Percentiles rank a stretch among this genome's conserved stretches.
Evolutionary conservation across 2,329 filamentous ascomycete genomes (phyloP).

Genomic region (Arthrobotrys pseudoclavata): DNA sequence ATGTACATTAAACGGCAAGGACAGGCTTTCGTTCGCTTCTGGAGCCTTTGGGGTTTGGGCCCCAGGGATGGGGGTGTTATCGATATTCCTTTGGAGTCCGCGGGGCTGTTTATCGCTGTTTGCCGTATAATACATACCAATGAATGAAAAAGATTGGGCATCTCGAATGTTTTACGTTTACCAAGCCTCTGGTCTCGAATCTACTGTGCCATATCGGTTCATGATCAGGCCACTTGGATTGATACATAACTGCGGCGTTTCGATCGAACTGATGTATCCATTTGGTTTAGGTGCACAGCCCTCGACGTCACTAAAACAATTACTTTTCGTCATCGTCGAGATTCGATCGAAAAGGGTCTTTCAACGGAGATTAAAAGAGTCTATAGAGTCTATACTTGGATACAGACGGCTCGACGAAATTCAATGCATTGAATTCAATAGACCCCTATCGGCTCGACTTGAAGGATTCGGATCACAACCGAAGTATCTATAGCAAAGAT

Average conservation of each 20-base stretch:
- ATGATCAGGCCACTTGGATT: conserved; percentile 39
- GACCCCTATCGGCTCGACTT: conserved; percentile 20
- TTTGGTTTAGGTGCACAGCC: conserved; percentile 5
- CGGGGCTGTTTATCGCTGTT: conserved; percentile 15
- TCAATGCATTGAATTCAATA: conserved; percentile 8
- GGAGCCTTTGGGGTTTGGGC: conserved; percentile 37
- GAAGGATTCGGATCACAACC: conserved; percentile 25
- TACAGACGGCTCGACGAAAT: conserved; percentile 17
- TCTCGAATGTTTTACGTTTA: conserved; percentile 36
- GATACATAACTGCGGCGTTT: conserved; percentile 22
- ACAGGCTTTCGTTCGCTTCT: conserved; percentile 36
- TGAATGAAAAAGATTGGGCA: conserved; percentile 18
- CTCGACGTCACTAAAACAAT: conserved; percentile 15
- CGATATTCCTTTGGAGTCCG: conserved; percentile 20
- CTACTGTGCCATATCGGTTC: background rate
- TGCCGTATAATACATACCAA: conserved; percentile 9
- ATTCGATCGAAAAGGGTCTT: background rate
- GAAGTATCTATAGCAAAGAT: conserved; percentile 6
- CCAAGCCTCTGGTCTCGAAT: background rate
- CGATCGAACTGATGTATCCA: conserved; percentile 6
- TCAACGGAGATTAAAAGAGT: conserved; percentile 5
- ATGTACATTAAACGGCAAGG: conserved; percentile 49
- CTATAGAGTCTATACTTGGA: conserved; percentile 21
- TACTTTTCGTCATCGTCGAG: background rate
- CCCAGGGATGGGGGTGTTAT: conserved; percentile 23